Conservation (phyloP, 23 red algal species). For the Gracilaria vermiculophylla region DNA sequence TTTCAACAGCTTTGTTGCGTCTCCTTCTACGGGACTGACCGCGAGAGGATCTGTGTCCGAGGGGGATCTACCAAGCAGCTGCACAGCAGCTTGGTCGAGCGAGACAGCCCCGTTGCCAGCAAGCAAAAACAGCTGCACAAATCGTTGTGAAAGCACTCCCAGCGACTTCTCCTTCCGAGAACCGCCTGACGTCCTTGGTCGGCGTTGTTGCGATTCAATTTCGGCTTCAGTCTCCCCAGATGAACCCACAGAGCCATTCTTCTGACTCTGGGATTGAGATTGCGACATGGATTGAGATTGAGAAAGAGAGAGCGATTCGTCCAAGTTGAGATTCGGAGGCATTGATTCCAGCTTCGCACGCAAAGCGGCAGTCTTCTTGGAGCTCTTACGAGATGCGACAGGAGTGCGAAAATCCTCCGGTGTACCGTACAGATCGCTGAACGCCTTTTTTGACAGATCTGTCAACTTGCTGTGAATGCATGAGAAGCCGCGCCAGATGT, state of each 20-base stretch:
- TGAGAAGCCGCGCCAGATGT: conserved; percentile 78
- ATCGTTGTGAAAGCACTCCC: conserved; percentile 88
- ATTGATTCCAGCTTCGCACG: neutral
- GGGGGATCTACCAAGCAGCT: conserved; percentile 57
- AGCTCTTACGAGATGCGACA: conserved; percentile 1
- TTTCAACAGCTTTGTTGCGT: conserved; percentile 64
- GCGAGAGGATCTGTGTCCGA: conserved; percentile 23
- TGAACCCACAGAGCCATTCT: conserved; percentile 10
- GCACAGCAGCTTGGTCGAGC: conserved; percentile 69
- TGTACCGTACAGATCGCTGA: conserved; percentile 51
- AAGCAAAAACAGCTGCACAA: conserved; percentile 92
- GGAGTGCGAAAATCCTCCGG: conserved; percentile 69
- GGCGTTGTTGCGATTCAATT: neutral
- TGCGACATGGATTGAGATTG: conserved; percentile 8
- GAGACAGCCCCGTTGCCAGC: conserved; percentile 48
- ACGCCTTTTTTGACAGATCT: conserved; percentile 42
- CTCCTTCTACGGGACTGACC: conserved; percentile 50
- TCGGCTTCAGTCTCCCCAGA: conserved; percentile 56
- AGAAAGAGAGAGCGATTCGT: conserved; percentile 2
- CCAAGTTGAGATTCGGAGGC: conserved; percentile 11
- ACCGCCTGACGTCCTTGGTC: neutral
- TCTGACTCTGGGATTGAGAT: conserved; percentile 2
- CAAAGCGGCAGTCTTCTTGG: neutral
- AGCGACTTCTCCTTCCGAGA: conserved; percentile 93
- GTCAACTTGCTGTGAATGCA: conserved; percentile 56